Evolutionary conservation across 345 rosid species (phyloP).

Genomic region (Salix brachista): DNA sequence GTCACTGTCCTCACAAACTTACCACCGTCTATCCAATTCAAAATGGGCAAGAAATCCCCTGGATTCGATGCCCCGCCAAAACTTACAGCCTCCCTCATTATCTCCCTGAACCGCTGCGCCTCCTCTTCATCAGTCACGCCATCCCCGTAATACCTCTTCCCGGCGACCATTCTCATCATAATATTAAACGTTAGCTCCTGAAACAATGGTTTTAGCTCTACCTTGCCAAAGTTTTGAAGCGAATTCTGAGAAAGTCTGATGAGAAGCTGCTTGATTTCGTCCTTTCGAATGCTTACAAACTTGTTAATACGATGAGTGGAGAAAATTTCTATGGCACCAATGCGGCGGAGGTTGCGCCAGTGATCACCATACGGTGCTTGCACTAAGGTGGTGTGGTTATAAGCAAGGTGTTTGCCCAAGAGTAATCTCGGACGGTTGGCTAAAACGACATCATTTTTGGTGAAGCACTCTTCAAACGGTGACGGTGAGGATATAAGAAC

Average conservation of each 20-base stretch:
- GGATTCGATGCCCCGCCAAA: slow-evolving; percentile 32
- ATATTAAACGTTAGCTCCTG: slow-evolving; percentile 19
- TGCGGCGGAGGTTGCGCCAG: slow-evolving; percentile 62
- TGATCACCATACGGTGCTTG: slow-evolving; percentile 40
- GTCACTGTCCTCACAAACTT: not conserved
- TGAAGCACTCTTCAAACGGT: slow-evolving; percentile 46
- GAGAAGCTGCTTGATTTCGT: slow-evolving; percentile 38
- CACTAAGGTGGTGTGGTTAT: slow-evolving; percentile 32
- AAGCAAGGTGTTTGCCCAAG: slow-evolving; percentile 28
- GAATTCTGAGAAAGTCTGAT: slow-evolving; percentile 3
- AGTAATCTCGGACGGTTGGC: slow-evolving; percentile 48
- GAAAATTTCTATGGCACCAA: slow-evolving; percentile 38
- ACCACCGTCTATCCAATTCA: slow-evolving; percentile 32
- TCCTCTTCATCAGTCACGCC: slow-evolving; percentile 19
- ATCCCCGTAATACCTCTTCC: slow-evolving; percentile 25
- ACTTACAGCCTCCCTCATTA: slow-evolving; percentile 11
- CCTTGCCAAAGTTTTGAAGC: not conserved
- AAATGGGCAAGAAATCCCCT: slow-evolving; percentile 34
- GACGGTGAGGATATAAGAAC: slow-evolving; percentile 35
- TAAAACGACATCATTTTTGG: slow-evolving; percentile 42
- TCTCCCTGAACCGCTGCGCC: slow-evolving; percentile 21
- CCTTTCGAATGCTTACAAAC: slow-evolving; percentile 24
- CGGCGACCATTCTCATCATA: slow-evolving; percentile 20
- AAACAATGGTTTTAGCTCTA: slow-evolving; percentile 20
- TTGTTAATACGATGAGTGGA: slow-evolving; percentile 29